phyloP scores from a whole-genome alignment of 495 filamentous ascomycete genomes.

The Talaromyces adpressus region DNA sequence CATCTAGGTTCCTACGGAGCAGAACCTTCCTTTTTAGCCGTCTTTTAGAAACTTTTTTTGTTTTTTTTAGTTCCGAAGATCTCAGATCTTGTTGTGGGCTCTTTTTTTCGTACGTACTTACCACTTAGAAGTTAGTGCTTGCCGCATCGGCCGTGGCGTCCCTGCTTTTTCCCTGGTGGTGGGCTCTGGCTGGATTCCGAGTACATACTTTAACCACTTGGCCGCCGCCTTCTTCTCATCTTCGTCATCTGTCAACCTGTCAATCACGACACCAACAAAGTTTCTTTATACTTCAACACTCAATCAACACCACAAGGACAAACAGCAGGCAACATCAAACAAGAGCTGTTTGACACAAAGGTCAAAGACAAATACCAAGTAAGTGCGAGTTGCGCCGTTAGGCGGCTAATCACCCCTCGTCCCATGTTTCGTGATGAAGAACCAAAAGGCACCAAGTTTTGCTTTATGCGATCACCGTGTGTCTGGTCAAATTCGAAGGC shows the following conservation, averaged over 20 bases:
- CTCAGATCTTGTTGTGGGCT: constrained; percentile 7
- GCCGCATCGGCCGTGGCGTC: constrained; percentile 4
- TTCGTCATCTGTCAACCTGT: neutral
- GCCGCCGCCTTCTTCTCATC: neutral
- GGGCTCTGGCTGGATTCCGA: neutral
- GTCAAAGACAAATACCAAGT: neutral
- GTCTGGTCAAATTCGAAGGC: neutral
- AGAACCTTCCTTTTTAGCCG: constrained; percentile 1
- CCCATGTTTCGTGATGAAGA: neutral
- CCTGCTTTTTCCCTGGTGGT: neutral
- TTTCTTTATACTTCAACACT: neutral
- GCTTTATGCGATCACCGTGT: neutral
- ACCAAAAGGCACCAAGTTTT: neutral
- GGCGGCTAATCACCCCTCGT: constrained; percentile 1
- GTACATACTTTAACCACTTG: constrained; percentile 1
- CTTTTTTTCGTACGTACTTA: constrained; percentile 1
- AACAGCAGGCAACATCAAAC: neutral
- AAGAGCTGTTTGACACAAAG: neutral
- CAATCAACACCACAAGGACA: neutral
- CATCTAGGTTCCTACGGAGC: constrained; percentile 1
- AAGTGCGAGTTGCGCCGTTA: neutral
- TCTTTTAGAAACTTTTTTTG: constrained; percentile 1
- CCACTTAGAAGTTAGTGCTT: neutral
- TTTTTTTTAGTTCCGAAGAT: constrained; percentile 8
- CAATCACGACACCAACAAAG: neutral